A percentile compares a stretch with the other conserved stretches of the same genome.
phyloP scores from a whole-genome alignment of 2,329 filamentous ascomycete species.

The Penicillium sp. region DNA sequence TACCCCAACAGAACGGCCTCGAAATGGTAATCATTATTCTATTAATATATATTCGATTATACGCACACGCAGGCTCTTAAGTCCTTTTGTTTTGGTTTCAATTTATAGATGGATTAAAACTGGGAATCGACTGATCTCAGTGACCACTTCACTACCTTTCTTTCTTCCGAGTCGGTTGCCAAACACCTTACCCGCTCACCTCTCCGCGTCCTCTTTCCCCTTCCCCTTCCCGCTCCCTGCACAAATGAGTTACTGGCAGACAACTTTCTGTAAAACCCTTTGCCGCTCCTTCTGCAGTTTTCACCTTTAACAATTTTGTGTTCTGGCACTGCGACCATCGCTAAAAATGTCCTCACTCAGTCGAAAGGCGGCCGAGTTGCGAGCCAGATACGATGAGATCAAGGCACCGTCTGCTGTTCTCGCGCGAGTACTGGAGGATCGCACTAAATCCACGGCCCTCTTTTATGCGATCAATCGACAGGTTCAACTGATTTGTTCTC shows the following conservation, averaged over 20 bases:
- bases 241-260: too few species aligned
- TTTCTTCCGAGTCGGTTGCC: too few species aligned
- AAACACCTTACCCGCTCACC: neutral
- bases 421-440: neutral
- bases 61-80: too few species aligned
- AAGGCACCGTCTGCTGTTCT: neutral
- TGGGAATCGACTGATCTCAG: neutral
- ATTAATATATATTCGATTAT: neutral
- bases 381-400: neutral
- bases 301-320: neutral
- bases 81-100: neutral
- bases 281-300: too few species aligned
- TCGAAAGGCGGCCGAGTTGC: neutral
- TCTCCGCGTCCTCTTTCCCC: neutral
- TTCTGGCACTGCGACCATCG: neutral
- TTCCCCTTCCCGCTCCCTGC: neutral
- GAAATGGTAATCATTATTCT: constrained; percentile 1
- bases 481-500: constrained; percentile 33
- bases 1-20: constrained; percentile 8
- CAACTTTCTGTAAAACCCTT: too few species aligned
- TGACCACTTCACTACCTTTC: neutral
- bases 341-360: neutral
- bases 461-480: constrained; percentile 40
- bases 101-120: neutral
- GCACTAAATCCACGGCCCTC: constrained; percentile 31